Conservation (phyloP, 2,329 filamentous ascomycete genomes). For the Paraphoma chrysanthemicola region DNA sequence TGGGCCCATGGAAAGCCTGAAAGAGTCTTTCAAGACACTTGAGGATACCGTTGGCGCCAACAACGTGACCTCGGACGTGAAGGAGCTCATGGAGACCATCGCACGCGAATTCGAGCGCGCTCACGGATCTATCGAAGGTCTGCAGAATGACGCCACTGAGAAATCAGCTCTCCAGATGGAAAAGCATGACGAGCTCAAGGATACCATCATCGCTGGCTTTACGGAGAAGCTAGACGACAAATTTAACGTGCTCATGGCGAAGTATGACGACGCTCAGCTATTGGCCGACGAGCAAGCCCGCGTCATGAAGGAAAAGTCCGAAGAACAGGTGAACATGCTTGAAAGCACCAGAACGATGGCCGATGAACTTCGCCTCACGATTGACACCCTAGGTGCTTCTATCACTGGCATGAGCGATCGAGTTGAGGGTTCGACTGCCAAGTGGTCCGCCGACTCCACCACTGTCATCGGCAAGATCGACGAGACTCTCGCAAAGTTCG, state of each 20-base stretch:
- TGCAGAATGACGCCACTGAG: conserved; percentile 78
- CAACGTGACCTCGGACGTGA: conserved; percentile 55
- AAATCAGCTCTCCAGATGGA: conserved; percentile 61
- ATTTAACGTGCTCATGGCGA: conserved; percentile 79
- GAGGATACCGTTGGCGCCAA: conserved; percentile 68
- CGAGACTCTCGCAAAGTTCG: conserved; percentile 75
- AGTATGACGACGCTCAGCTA: conserved; percentile 85
- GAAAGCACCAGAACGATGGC: conserved; percentile 78
- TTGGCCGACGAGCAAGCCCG: conserved; percentile 76
- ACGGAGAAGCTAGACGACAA: conserved; percentile 73
- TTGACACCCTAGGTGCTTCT: conserved; percentile 81
- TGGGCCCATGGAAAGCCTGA: conserved; percentile 65
- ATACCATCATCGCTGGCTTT: conserved; percentile 61
- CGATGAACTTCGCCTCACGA: conserved; percentile 84
- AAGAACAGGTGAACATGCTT: conserved; percentile 75
- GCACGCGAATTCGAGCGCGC: conserved; percentile 88
- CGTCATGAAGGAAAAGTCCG: conserved; percentile 74
- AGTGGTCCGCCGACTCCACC: conserved; percentile 85
- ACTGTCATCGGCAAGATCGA: conserved; percentile 85
- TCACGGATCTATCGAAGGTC: conserved; percentile 77
- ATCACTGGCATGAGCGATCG: conserved; percentile 60
- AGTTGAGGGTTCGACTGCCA: conserved; percentile 83
- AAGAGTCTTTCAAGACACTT: conserved; percentile 70
- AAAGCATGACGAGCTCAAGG: conserved; percentile 67
- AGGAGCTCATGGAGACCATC: conserved; percentile 74